Evolutionary conservation across 2,329 filamentous ascomycete species (phyloP).

Genomic region (Ceratocystiopsis minuta): DNA sequence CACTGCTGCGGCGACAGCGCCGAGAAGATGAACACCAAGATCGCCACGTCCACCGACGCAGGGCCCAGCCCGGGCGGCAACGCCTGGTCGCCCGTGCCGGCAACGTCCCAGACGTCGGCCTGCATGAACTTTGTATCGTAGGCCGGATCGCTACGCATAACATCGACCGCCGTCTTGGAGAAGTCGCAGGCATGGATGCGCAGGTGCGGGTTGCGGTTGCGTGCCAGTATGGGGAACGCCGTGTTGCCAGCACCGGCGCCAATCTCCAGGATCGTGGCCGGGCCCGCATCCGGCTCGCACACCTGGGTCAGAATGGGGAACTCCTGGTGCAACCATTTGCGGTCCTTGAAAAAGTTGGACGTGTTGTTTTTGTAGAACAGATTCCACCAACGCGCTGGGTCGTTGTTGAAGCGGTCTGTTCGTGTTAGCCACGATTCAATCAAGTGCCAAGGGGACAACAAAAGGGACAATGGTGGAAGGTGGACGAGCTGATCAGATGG

Average conservation of each 20-base stretch:
- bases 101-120: slow-evolving; percentile 89
- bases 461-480: slow-evolving; percentile 5
- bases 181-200: slow-evolving; percentile 92
- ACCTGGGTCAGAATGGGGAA: slow-evolving; percentile 75
- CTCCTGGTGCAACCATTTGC: slow-evolving; percentile 93
- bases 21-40: slow-evolving; percentile 96
- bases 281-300: slow-evolving; percentile 50
- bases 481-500: slow-evolving; percentile 39
- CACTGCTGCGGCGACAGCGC: slow-evolving; percentile 75
- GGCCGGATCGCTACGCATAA: slow-evolving; percentile 65
- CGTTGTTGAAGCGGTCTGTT: slow-evolving; percentile 65
- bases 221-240: slow-evolving; percentile 72
- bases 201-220: slow-evolving; percentile 66
- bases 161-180: slow-evolving; percentile 82
- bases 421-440: slow-evolving; percentile 2
- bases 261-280: slow-evolving; percentile 63
- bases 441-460: neutral
- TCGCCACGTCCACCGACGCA: slow-evolving; percentile 72
- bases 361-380: slow-evolving; percentile 96
- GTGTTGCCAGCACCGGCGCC: slow-evolving; percentile 94
- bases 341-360: slow-evolving; percentile 94
- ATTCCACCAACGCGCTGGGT: slow-evolving; percentile 96
- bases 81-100: slow-evolving; percentile 31
- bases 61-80: slow-evolving; percentile 63
- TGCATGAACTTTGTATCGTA: slow-evolving; percentile 55